Evolutionary conservation across 1,284 basidiomycete genomes (phyloP).

Genomic region (Boletellus dicymbophilus): DNA sequence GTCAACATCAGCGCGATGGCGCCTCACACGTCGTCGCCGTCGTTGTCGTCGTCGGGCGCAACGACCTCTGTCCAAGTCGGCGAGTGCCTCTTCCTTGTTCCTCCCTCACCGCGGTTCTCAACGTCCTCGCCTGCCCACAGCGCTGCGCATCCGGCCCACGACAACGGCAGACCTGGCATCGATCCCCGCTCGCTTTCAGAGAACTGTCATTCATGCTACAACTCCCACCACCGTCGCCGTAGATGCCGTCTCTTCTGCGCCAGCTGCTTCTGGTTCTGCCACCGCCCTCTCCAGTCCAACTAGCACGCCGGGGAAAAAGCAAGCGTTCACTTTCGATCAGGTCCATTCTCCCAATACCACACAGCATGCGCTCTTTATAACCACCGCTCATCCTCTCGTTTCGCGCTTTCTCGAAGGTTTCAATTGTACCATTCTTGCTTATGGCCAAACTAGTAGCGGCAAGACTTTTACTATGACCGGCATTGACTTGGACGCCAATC

Average conservation of each 20-base stretch:
- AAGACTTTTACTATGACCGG: conserved; percentile 99
- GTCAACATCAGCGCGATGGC: conserved; percentile 52
- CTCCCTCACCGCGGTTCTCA: conserved; percentile 6
- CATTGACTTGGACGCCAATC: conserved; percentile 81
- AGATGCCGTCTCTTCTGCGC: conserved; percentile 57
- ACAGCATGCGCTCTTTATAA: conserved; percentile 84
- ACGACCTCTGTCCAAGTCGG: conserved; percentile 88
- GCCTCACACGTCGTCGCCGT: conserved; percentile 48
- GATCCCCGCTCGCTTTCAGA: conserved; percentile 93
- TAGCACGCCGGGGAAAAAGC: conserved; percentile 71
- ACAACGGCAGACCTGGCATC: conserved; percentile 79
- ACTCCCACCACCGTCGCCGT: conserved; percentile 73
- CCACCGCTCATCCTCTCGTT: conserved; percentile 84
- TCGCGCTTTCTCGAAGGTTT: conserved; percentile 94
- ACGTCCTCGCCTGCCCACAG: conserved; percentile 44
- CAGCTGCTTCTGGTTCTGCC: conserved; percentile 51
- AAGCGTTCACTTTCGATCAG: conserved; percentile 91
- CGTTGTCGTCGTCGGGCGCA: conserved; percentile 59
- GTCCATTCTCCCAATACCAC: conserved; percentile 84
- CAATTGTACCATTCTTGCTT: conserved; percentile 97
- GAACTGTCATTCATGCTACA: conserved; percentile 80
- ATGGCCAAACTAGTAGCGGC: conserved; percentile 96
- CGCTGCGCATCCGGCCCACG: conserved; percentile 90
- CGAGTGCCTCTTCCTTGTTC: conserved; percentile 40
- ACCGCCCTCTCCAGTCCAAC: conserved; percentile 40